Percentiles rank a stretch among this genome's conserved stretches.
These are phyloP conservation scores for Fusarium zealandicum DNA, from an alignment of 2,329 filamentous ascomycete genomes.

Conservation along the genomic window DNA sequence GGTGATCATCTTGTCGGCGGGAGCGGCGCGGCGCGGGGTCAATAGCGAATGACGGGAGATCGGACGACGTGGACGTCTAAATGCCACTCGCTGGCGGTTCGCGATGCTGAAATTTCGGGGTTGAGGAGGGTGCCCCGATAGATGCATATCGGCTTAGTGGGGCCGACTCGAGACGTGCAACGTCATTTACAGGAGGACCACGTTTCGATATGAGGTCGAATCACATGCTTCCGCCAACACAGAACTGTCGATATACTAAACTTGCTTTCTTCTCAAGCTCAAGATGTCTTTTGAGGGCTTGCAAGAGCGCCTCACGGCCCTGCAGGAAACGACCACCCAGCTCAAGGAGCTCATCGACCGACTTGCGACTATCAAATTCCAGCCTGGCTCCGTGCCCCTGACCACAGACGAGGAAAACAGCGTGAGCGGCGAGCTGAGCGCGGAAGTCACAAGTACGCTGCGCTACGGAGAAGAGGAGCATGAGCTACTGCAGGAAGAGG, in stretches of 20 bases:
- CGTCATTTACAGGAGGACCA: slow-evolving; percentile 39
- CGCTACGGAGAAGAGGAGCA: slow-evolving; percentile 84
- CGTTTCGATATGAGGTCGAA: slow-evolving; percentile 31
- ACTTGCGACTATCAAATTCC: slow-evolving; percentile 64
- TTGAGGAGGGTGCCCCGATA: slow-evolving; percentile 20
- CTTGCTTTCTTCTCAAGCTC: not conserved
- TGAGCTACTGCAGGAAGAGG: slow-evolving; percentile 80
- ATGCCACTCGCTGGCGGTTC: slow-evolving; percentile 3
- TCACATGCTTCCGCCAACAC: slow-evolving; percentile 5
- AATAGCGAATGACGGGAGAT: not conserved
- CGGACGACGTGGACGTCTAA: slow-evolving; percentile 12
- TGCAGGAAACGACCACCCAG: slow-evolving; percentile 68
- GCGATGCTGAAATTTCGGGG: slow-evolving; percentile 39
- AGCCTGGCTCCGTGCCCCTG: slow-evolving; percentile 64
- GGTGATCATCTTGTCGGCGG: slow-evolving; percentile 72
- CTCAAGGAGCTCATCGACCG: slow-evolving; percentile 66
- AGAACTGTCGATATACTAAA: not conserved
- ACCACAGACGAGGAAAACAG: slow-evolving; percentile 58
- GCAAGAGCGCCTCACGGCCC: slow-evolving; percentile 64
- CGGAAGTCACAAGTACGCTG: slow-evolving; percentile 80
- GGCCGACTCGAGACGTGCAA: slow-evolving; percentile 23
- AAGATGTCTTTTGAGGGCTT: slow-evolving; percentile 66
- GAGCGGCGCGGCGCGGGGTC: slow-evolving; percentile 9
- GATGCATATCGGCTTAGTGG: slow-evolving; percentile 38
- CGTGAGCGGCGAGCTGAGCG: slow-evolving; percentile 73